Base-by-base conservation (phyloP, 2,329 filamentous ascomycete species). In the Fusarium cicatricum region DNA sequence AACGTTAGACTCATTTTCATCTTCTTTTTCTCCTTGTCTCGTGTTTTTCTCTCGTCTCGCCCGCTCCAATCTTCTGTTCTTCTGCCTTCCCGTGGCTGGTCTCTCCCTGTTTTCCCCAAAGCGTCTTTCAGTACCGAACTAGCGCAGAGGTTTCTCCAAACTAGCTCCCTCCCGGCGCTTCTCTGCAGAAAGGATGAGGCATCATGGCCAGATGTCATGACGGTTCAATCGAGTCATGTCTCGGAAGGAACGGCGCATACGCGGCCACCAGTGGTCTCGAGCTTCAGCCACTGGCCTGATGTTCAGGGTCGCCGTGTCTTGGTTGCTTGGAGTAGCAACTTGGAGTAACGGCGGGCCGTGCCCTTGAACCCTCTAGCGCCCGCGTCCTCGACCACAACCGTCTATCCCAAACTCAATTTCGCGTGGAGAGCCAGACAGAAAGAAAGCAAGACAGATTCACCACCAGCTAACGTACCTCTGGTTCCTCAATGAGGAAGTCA, bases 401-500 rank as follows among this genome's bases (percentile, higher is more conserved):
- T 37, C 19, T 26, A 51, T 29, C 46, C 41, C 46, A 26, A 52
- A 50, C 28, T 64, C 53, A 40, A 40, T 38, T 26, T 54, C 23
- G 48, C 47, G 46, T 50, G 52, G 60, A 26, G 23, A 26, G 23
- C 5, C 21, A 23, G 21, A n/a, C 21, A 21, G 21, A 40, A 48
- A 57, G 48, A 54, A 43, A 53, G 32, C 31, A 48, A 44, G 36
- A 43, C 12, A 41, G 34, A 48, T 42, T 44, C 38, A 36, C 21
- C 36, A 33, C 32, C 29, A 47, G 28, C 33, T 28, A 31, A 67
- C 66, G 48, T 68, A 69, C 66, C 66, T 69, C 64, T 29, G 62
- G 58, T 14, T 69, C 66, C 38, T 69, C 66, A 53, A 69, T 68
- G 64, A 69, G 56, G 58, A 69, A 69, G 60, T 69, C 66, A 65